Base-by-base conservation (phyloP, 441 rosid species). In the Theobroma grandiflorum region DNA sequence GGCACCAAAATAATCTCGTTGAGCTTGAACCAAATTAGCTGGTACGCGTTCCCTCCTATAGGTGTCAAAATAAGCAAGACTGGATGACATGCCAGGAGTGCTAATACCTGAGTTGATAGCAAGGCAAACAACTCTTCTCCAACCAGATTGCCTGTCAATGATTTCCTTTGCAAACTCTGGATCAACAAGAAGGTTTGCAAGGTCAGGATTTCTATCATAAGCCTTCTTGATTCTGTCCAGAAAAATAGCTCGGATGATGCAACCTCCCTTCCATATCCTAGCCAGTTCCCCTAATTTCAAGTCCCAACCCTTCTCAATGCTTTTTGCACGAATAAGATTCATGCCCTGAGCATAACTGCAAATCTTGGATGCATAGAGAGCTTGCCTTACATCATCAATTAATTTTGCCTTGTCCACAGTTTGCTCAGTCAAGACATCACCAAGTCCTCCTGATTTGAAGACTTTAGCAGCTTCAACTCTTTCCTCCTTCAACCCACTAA, bases 291-390 rank as follows among this genome's bases (percentile, higher is more conserved):
- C 98, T 88, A 96, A 82, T 82, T 89, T 90, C 85, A 96, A 82
- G 70, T 81, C 93, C 99, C 99, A 96, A 37, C 90, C 98, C 75
- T 94, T 90, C 77, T 96, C 98, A 0, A 85, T 69, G 76, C 98
- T 96, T 89, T 96, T 96, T 72, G 97, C 97, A 40, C 97, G 94
- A 83, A 96, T 93, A 49, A 96, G 86, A 85, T 96, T 96, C 98
- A 96, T 96, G 42, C 98, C 99, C 82, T 95, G 98, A 3, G 99
- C 98, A 72, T 96, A 96, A 77, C 98, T 96, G 59, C 99, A 96
- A 72, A 96, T 94, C 87, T 96, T 96, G 68, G 99, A 87, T 16
- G 99, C 94, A 82, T 94, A 96, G 15, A 96, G 99, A 64, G 99
- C 98, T 67, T 89, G 85, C 85, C 99, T 90, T 68, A 96, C 99